Evolutionary conservation across 768 basidiomycete species (phyloP), one percentile per base, ranked within the genome.

Genomic region (Pulveroboletus sp.): DNA sequence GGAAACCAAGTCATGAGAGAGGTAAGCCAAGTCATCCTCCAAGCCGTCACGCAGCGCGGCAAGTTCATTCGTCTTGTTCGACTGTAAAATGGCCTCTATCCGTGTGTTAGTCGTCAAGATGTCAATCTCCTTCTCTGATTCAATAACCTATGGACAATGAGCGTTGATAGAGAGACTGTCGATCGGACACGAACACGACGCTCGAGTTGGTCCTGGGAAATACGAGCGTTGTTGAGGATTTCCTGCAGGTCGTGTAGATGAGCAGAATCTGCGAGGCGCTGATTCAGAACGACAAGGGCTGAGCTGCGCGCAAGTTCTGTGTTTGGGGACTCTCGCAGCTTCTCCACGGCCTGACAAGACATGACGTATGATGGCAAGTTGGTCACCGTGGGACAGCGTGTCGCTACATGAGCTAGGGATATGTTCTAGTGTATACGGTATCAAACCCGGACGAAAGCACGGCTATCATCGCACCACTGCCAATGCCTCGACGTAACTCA

Each of bases 41-140:
- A 94, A 70, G 2, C 79, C 80, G 67, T 92, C 88, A 21, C 92
- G 77, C 29, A 85, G 68, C n/a, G 88, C 73, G 1, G 89, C 83
- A 34, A 92, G 72, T 47, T 85, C 82, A 60, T 89, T 84, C 0
- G 88, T 87, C 9, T 80, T 76, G 43, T 76, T 72, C 31, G 89
- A 70, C 29, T 84, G 73, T 20, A 67, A 62, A 44, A 78, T 64
- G 2, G 79, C 76, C 19, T 71, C 63, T 11, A 65, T 53, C 34
- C 78, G 78, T 4, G 84, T 78, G 35, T 75, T 64, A 4, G 69
- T 58, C 7, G 87, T 69, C 14, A 84, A 61, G 2, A 57, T 45
- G 40, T 79, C 72, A 19, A 85, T 60, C 24, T 69, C 65, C 13
- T 67, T 67, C 57, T 77, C 70, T 11, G 87, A 89, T 34, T 70